phyloP scores from a whole-genome alignment of 768 basidiomycete genomes.

The Russula emetica region DNA sequence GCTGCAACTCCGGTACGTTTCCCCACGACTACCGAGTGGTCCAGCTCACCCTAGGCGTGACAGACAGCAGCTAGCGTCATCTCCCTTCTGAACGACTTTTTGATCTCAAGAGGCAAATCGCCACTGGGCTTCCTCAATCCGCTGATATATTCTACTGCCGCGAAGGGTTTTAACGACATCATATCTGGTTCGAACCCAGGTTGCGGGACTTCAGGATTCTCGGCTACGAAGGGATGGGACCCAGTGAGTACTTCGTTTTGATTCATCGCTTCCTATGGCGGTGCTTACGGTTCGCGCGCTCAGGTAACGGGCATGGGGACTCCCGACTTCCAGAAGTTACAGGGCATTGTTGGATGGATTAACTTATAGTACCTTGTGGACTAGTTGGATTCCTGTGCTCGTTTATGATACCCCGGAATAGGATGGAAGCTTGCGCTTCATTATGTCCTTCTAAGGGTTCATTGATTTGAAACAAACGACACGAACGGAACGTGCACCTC shows the following conservation, averaged over 20 bases:
- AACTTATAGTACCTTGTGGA: not conserved
- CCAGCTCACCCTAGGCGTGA: not conserved
- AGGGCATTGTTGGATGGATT: constrained; percentile 25
- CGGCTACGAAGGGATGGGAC: constrained; percentile 27
- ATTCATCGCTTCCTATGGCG: not conserved
- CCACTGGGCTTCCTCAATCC: constrained; percentile 42
- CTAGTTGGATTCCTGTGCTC: no score
- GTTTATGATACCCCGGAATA: no score
- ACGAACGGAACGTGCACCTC: not conserved
- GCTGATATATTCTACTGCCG: constrained; percentile 32
- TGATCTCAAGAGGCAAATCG: constrained; percentile 33
- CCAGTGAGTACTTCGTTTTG: constrained; percentile 11
- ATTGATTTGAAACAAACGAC: not conserved
- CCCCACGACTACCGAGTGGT: not conserved
- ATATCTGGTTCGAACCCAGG: constrained; percentile 59
- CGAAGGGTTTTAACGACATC: constrained; percentile 44
- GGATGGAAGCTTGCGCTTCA: no score
- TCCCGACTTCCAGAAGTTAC: constrained; percentile 34
- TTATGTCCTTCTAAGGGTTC: not conserved
- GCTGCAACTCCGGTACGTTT: constrained; percentile 34
- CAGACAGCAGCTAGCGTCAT: constrained; percentile 34
- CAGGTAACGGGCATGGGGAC: constrained; percentile 34
- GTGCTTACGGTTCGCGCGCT: not conserved
- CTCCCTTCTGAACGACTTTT: constrained; percentile 38
- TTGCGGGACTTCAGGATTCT: constrained; percentile 49